These are phyloP conservation scores for Acacia confusa DNA, from an alignment of 306 rosid species.

Conservation along the genomic window DNA sequence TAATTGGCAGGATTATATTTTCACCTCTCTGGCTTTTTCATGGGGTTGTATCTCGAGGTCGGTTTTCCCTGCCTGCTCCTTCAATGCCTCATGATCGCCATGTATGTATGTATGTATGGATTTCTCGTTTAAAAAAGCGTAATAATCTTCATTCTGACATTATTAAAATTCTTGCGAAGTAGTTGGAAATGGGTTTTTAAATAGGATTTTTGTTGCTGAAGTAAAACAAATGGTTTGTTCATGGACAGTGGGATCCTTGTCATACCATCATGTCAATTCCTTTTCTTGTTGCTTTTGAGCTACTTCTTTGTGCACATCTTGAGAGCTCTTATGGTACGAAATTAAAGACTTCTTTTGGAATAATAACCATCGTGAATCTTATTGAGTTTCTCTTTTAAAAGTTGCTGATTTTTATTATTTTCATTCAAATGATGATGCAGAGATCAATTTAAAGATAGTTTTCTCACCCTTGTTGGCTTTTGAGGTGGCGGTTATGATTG, in stretches of 20 bases:
- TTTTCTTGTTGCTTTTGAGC: conserved; percentile 86
- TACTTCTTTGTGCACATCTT: conserved; percentile 80
- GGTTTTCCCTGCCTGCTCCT: conserved; percentile 95
- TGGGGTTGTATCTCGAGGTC: conserved; percentile 67
- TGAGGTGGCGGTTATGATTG: conserved; percentile 71
- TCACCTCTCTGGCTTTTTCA: conserved; percentile 79
- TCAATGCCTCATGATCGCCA: conserved; percentile 72
- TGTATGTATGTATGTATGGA: neutral
- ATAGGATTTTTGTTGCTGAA: conserved; percentile 7
- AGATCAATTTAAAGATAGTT: conserved; percentile 71
- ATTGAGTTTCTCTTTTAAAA: conserved; percentile 9
- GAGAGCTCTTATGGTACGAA: conserved; percentile 61
- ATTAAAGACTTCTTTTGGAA: conserved; percentile 15
- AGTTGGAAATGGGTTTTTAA: conserved; percentile 30
- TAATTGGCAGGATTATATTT: conserved; percentile 62
- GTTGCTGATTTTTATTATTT: conserved; percentile 13
- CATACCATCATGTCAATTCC: conserved; percentile 82
- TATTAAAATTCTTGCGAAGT: conserved; percentile 24
- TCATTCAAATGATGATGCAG: conserved; percentile 51
- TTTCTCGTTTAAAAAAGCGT: neutral
- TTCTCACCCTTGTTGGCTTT: conserved; percentile 73
- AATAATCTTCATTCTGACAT: conserved; percentile 8
- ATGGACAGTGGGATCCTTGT: conserved; percentile 91
- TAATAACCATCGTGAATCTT: neutral
- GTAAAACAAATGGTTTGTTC: conserved; percentile 28